Evolutionary conservation across 495 filamentous ascomycete genomes (phyloP).

Genomic region (Podospora australis): DNA sequence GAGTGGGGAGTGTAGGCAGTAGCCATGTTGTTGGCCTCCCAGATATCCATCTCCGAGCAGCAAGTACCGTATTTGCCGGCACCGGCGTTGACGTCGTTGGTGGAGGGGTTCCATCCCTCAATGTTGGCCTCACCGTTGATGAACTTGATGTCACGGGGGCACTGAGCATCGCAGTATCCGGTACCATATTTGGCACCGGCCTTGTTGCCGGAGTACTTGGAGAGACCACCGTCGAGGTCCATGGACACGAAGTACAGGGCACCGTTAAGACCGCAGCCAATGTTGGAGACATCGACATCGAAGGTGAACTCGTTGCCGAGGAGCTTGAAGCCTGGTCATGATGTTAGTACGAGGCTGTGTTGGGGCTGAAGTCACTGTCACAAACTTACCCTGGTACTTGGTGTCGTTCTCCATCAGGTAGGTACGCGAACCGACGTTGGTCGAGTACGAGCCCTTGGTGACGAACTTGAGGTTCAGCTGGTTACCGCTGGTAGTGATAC

Average conservation of each 20-base stretch:
- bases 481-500: slow-evolving; percentile 42
- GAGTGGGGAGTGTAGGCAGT: slow-evolving; percentile 62
- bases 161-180: slow-evolving; percentile 56
- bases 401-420: slow-evolving; percentile 49
- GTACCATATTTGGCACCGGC: slow-evolving; percentile 54
- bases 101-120: slow-evolving; percentile 54
- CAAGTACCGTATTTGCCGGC: slow-evolving; percentile 56
- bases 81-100: slow-evolving; percentile 55
- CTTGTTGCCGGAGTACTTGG: slow-evolving; percentile 47
- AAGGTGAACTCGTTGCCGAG: slow-evolving; percentile 55
- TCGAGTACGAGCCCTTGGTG: slow-evolving; percentile 42
- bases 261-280: slow-evolving; percentile 51
- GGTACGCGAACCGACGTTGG: slow-evolving; percentile 47
- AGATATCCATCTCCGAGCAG: slow-evolving; percentile 71
- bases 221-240: slow-evolving; percentile 48
- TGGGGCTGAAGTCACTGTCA: background rate
- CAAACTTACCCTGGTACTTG: slow-evolving; percentile 44
- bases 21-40: slow-evolving; percentile 64
- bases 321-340: slow-evolving; percentile 46
- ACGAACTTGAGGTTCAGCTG: slow-evolving; percentile 50
- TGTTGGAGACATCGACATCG: slow-evolving; percentile 51
- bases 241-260: slow-evolving; percentile 56
- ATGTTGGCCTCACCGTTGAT: slow-evolving; percentile 51
- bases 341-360: no score
- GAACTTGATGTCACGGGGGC: slow-evolving; percentile 48